These are phyloP conservation scores for Dryas alaskensis DNA, from an alignment of 306 rosid genomes.

Conservation along the genomic window DNA sequence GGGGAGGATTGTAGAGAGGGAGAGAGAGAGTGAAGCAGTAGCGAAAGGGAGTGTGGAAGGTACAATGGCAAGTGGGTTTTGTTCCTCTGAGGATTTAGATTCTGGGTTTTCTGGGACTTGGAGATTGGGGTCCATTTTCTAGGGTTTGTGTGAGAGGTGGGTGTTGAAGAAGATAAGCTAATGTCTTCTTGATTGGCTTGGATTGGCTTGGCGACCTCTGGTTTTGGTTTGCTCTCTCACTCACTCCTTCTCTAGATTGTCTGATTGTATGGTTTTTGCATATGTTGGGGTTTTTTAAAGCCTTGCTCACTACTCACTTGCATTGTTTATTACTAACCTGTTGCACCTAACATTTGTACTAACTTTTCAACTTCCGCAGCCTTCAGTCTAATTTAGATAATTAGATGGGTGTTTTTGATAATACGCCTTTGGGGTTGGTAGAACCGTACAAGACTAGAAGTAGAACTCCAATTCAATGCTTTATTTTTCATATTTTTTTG, in stretches of 20 bases:
- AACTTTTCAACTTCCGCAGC: background rate
- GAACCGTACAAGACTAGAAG: background rate
- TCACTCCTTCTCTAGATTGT: background rate
- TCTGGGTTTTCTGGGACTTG: conserved; percentile 42
- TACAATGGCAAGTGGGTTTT: conserved; percentile 23
- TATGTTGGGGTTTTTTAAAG: conserved; percentile 4
- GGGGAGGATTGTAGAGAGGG: conserved; percentile 58
- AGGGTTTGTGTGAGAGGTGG: background rate
- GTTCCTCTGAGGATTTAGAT: conserved; percentile 42
- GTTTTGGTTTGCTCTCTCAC: background rate
- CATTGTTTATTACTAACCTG: background rate
- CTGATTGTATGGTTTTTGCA: background rate
- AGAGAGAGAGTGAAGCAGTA: conserved; percentile 62
- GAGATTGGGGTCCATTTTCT: conserved; percentile 43
- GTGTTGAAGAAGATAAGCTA: conserved; percentile 22
- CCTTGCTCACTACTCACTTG: background rate
- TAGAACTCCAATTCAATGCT: background rate
- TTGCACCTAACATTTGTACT: conserved; percentile 14
- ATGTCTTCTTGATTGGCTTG: background rate
- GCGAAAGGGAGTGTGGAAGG: conserved; percentile 43
- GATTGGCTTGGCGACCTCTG: background rate
- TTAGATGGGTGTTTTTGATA: background rate
- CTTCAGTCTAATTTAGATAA: background rate
- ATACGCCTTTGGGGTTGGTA: background rate
- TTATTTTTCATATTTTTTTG: background rate